These are phyloP conservation scores for Alternaria consortialis DNA, from an alignment of 2,329 filamentous ascomycete species.

Conservation along the genomic window DNA sequence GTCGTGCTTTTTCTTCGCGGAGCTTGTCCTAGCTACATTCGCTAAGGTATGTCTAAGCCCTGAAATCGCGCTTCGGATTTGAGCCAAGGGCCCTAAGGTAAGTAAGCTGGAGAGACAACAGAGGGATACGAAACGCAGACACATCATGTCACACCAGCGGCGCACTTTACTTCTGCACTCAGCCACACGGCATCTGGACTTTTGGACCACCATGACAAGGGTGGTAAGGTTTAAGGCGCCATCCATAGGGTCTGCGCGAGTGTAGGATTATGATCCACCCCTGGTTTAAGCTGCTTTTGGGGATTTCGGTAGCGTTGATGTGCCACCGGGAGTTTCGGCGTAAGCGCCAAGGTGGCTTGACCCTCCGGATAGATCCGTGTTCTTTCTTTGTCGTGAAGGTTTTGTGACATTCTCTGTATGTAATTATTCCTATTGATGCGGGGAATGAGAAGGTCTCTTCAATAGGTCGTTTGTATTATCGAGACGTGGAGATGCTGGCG, in stretches of 20 bases:
- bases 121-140: constrained; percentile 3
- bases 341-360: constrained; percentile 3
- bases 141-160: neutral
- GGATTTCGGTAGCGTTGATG: constrained; percentile 12
- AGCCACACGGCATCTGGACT: constrained; percentile 26
- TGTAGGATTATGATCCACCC: constrained; percentile 10
- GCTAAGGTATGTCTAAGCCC: constrained; percentile 1
- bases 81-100: neutral
- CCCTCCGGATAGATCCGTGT: neutral
- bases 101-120: neutral
- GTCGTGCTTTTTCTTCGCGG: constrained; percentile 3
- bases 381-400: too few relatives aligned
- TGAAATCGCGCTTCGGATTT: neutral
- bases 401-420: too few relatives aligned
- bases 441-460: too few relatives aligned
- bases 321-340: constrained; percentile 5
- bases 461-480: neutral
- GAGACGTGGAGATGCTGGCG: neutral
- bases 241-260: neutral
- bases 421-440: neutral
- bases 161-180: constrained; percentile 12
- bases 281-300: constrained; percentile 17
- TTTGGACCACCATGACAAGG: constrained; percentile 16
- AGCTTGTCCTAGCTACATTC: constrained; percentile 6
- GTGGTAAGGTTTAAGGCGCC: neutral